Conservation (phyloP, 2,329 filamentous ascomycete genomes). For the Epichloe aotearoae region DNA sequence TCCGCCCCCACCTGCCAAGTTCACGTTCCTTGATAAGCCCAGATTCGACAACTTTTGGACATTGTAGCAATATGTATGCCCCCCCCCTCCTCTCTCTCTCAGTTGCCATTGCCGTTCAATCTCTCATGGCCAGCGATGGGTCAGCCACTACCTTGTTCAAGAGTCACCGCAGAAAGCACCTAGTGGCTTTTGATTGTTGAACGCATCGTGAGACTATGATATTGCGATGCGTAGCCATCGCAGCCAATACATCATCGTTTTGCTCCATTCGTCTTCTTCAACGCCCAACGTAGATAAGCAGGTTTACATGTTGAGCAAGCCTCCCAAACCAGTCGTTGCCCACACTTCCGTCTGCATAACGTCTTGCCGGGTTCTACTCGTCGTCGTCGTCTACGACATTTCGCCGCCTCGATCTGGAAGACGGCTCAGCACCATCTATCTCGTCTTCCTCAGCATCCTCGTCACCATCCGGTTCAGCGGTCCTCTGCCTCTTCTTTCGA, state of each 20-base stretch:
- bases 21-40: neutral
- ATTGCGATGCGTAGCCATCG: neutral
- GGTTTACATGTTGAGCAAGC: neutral
- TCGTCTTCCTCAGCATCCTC: slow-evolving; percentile 42
- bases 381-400: slow-evolving; percentile 42
- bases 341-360: neutral
- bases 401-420: slow-evolving; percentile 37
- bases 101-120: no score
- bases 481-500: slow-evolving; percentile 36
- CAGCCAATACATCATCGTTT: neutral
- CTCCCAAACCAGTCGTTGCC: neutral
- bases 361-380: neutral
- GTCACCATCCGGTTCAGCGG: slow-evolving; percentile 33
- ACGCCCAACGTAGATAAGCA: neutral
- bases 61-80: no score
- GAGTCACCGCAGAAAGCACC: no score
- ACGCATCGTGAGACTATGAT: neutral
- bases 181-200: no score
- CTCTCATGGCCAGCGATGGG: no score
- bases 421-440: slow-evolving; percentile 30
- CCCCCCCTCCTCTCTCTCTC: no score
- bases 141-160: no score
- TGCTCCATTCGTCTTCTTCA: neutral
- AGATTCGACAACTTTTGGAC: neutral
- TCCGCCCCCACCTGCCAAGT: neutral